These are phyloP conservation scores for Friedmanniomyces endolithicus DNA, from an alignment of 495 filamentous ascomycete genomes.

Conservation along the genomic window DNA sequence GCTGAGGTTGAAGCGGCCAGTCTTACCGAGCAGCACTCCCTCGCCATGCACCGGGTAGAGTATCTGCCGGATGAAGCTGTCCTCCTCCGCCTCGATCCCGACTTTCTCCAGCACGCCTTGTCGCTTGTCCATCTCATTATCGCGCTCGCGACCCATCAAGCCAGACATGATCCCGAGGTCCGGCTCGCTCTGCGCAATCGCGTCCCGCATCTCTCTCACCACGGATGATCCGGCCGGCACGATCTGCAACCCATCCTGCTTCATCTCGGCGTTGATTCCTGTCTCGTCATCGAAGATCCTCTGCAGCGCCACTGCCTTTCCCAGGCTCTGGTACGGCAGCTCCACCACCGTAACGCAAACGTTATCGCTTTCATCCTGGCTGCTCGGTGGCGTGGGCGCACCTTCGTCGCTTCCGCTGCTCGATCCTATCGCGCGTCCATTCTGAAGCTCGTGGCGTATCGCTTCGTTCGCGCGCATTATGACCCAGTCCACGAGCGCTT, in stretches of 20 bases:
- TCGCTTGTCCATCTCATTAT: constrained; percentile 65
- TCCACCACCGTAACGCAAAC: constrained; percentile 84
- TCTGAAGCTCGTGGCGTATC: constrained; percentile 60
- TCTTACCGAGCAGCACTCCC: constrained; percentile 59
- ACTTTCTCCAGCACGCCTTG: constrained; percentile 79
- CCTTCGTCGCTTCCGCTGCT: constrained; percentile 48
- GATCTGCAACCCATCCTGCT: constrained; percentile 74
- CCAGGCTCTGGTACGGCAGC: constrained; percentile 63
- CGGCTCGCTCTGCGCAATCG: constrained; percentile 62
- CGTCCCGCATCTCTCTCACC: constrained; percentile 68
- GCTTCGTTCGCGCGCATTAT: constrained; percentile 80
- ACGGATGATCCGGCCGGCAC: constrained; percentile 60
- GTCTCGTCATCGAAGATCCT: constrained; percentile 80
- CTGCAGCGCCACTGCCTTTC: constrained; percentile 73
- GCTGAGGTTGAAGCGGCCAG: constrained; percentile 62
- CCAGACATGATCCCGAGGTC: constrained; percentile 68
- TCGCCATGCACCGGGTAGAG: constrained; percentile 67
- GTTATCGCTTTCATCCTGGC: constrained; percentile 58
- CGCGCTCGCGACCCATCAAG: constrained; percentile 52
- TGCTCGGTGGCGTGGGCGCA: constrained; percentile 45
- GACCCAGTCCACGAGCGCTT: constrained; percentile 91
- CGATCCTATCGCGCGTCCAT: constrained; percentile 47
- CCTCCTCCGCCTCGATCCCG: constrained; percentile 63
- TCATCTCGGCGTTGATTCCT: constrained; percentile 97
- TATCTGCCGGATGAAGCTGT: constrained; percentile 71